Conservation (phyloP, 164 flowering plant genomes). For the Houttuynia cordata region DNA sequence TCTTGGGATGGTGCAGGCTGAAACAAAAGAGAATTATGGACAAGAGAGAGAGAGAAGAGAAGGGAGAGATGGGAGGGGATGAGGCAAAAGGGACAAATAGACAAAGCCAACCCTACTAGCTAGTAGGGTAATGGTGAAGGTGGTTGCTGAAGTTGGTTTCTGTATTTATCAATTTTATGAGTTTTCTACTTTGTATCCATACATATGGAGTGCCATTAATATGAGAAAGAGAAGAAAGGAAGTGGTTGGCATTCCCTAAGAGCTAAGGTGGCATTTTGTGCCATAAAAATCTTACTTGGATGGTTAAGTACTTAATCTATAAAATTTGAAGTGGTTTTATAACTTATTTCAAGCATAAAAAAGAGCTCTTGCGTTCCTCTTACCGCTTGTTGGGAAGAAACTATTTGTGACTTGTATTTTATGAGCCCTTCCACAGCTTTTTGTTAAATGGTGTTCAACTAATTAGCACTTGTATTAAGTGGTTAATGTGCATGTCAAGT, state of each 20-base stretch:
- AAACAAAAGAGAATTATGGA: conserved; percentile 35
- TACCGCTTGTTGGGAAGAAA: no score
- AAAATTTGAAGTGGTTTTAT: no score
- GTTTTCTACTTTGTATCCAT: neutral
- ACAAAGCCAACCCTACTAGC: neutral
- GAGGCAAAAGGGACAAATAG: neutral
- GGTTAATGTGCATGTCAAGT: no score
- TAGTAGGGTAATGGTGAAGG: neutral
- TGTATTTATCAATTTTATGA: neutral
- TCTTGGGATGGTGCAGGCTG: conserved; percentile 34
- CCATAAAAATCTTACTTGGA: no score
- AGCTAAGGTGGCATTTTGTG: no score
- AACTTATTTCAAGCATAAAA: no score
- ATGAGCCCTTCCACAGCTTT: no score
- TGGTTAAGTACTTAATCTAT: no score
- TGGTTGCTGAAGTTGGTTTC: neutral
- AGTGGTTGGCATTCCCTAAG: neutral
- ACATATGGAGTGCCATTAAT: neutral
- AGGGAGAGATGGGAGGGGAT: conserved; percentile 62
- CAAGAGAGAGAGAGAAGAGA: neutral
- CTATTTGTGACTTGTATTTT: no score
- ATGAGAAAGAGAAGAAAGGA: neutral
- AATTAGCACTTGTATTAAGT: no score
- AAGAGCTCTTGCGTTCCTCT: no score
- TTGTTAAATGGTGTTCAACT: no score